phyloP scores from a whole-genome alignment of 768 basidiomycete genomes.

The Phaeotremella skinneri region DNA sequence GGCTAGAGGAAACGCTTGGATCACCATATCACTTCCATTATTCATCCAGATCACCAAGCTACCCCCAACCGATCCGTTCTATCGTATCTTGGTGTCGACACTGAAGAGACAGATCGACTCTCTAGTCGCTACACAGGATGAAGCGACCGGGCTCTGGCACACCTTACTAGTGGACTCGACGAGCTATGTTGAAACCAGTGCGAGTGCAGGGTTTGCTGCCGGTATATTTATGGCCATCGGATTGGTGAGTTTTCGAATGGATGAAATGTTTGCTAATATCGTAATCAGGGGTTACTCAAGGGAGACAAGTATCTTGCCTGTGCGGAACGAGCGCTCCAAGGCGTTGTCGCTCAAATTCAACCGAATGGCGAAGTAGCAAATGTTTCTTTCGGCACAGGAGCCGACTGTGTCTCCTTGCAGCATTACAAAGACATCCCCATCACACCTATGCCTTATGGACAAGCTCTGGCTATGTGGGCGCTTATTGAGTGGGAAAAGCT shows the following conservation, averaged over 20 bases:
- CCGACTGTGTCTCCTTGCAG: conserved; percentile 54
- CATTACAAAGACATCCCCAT: conserved; percentile 56
- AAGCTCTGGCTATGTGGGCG: conserved; percentile 54
- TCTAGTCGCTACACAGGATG: conserved; percentile 55
- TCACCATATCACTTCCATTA: background rate
- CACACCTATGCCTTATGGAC: conserved; percentile 59
- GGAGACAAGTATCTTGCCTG: conserved; percentile 10
- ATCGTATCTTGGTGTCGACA: conserved; percentile 54
- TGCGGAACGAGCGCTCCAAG: conserved; percentile 18
- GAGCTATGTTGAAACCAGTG: conserved; percentile 56
- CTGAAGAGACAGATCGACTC: conserved; percentile 57
- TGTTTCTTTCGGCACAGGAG: conserved; percentile 58
- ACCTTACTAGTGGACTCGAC: conserved; percentile 57
- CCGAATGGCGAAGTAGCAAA: conserved; percentile 55
- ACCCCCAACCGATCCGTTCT: conserved; percentile 53
- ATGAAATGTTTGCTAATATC: too few species aligned
- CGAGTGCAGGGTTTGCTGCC: conserved; percentile 20
- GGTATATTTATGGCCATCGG: background rate
- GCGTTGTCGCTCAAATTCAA: conserved; percentile 55
- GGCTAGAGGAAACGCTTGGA: conserved; percentile 60
- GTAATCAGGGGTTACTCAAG: conserved; percentile 15
- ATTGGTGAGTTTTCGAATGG: background rate
- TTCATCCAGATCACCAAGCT: conserved; percentile 31
- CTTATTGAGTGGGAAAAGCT: conserved; percentile 52
- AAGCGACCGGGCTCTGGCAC: conserved; percentile 57